Evolutionary conservation across 805 yeast genomes (phyloP), one percentile per base, ranked within the genome.

Genomic region (Candida multigemmis): DNA sequence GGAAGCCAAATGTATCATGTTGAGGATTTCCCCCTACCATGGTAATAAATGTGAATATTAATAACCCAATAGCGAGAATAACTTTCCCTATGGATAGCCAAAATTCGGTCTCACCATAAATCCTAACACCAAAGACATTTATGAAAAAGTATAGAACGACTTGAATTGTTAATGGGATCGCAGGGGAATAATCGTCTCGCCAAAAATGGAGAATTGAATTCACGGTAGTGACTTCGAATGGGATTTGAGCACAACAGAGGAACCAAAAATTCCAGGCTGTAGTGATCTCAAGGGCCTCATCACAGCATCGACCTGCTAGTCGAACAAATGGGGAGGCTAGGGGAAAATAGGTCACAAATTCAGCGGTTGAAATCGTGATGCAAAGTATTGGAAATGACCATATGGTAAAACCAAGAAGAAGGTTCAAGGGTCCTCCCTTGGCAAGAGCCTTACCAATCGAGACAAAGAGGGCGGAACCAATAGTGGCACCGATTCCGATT

Each of bases 1-100:
- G 44, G 48, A 69, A 69, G 1, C 76, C 76, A 41, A 60, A 69
- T 4, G 58, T 68, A 35, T 68, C 70, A 23, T 69, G 73, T 21
- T 60, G 49, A 1, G 94, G 94, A 47, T 83, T 84, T 15, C 94
- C 95, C 16, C 94, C 94, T 19, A 79, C 71, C 93, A 83, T 84
- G 5, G 86, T 75, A 28, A 82, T 48, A 40, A 84, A 77, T 2
- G 91, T 81, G 50, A 79, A 84, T 15, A 78, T 42, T 33, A 84
- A 67, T 24, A 84, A 59, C 2, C 91, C 94, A n/a, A 77, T 47
- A 9, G 87, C 85, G 25, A 84, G 59, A 4, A 82, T 36, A 30
- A 84, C 71, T 44, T 84, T 84, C 25, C 82, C 78, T 16, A 82
- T 43, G 12, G 56, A 49, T 22, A 83, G 55, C 77, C 80, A 76